phyloP scores from a whole-genome alignment of 345 rosid species.

The Citrus unshiu region DNA sequence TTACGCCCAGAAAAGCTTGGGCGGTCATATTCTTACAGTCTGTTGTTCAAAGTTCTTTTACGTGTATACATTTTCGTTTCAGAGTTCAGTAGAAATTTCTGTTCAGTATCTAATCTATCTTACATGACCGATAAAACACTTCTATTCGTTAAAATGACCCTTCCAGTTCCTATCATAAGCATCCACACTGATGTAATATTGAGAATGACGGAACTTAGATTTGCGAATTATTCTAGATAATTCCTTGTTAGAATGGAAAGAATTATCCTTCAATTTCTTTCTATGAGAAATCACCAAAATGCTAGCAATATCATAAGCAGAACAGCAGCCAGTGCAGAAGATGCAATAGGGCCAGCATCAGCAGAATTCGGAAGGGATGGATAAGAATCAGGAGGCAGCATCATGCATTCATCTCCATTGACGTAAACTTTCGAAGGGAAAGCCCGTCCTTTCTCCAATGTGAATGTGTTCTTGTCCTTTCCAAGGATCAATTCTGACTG shows the following conservation, averaged over 20 bases:
- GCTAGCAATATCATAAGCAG: neutral
- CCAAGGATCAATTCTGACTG: conserved; percentile 30
- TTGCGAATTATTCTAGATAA: no score
- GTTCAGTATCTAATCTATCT: neutral
- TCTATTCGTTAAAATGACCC: neutral
- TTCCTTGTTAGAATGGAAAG: no score
- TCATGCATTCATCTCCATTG: conserved; percentile 34
- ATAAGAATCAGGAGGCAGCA: conserved; percentile 25
- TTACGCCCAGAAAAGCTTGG: no score
- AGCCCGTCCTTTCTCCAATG: conserved; percentile 32
- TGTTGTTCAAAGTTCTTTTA: neutral
- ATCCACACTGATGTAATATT: neutral
- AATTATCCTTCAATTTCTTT: no score
- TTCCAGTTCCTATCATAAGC: no score
- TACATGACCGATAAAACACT: neutral
- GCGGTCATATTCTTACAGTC: neutral
- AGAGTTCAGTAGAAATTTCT: neutral
- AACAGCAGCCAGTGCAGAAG: neutral
- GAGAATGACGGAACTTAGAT: neutral
- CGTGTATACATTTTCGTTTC: neutral
- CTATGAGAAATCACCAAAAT: neutral
- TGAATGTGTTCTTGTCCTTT: conserved; percentile 30
- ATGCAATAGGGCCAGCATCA: neutral
- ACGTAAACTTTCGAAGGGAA: conserved; percentile 30
- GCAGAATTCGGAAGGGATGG: neutral